These are phyloP conservation scores for Calonectria multiphialidica DNA, from an alignment of 2,329 filamentous ascomycete genomes.

Conservation along the genomic window DNA sequence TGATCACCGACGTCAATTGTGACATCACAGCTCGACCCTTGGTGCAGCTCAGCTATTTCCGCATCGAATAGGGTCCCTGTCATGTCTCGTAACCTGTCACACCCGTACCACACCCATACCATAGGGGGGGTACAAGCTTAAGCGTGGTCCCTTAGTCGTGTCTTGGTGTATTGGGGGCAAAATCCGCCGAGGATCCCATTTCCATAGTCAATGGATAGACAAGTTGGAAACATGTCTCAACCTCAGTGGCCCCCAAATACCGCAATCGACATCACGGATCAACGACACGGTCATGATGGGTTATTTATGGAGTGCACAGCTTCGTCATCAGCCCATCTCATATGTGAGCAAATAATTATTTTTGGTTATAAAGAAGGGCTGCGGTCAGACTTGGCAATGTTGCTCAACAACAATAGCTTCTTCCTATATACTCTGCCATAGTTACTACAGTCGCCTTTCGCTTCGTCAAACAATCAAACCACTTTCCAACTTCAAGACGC, in stretches of 20 bases:
- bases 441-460: background rate
- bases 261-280: background rate
- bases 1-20: conserved; percentile 33
- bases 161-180: background rate
- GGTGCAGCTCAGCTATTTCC: background rate
- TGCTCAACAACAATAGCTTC: background rate
- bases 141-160: background rate
- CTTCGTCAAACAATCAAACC: background rate
- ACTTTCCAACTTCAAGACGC: background rate
- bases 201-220: background rate
- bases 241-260: background rate
- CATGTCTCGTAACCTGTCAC: conserved; percentile 30
- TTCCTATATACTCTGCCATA: background rate
- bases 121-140: background rate
- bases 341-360: background rate
- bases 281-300: background rate
- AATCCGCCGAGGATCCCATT: background rate
- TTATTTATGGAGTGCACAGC: background rate
- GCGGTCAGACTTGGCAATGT: background rate
- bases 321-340: background rate
- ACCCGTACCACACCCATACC: background rate
- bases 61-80: conserved; percentile 21
- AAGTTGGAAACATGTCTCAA: background rate
- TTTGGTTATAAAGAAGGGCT: background rate
- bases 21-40: conserved; percentile 39